phyloP scores from a whole-genome alignment of 2,329 filamentous ascomycete species.

The Macrophomina phaseolina region DNA sequence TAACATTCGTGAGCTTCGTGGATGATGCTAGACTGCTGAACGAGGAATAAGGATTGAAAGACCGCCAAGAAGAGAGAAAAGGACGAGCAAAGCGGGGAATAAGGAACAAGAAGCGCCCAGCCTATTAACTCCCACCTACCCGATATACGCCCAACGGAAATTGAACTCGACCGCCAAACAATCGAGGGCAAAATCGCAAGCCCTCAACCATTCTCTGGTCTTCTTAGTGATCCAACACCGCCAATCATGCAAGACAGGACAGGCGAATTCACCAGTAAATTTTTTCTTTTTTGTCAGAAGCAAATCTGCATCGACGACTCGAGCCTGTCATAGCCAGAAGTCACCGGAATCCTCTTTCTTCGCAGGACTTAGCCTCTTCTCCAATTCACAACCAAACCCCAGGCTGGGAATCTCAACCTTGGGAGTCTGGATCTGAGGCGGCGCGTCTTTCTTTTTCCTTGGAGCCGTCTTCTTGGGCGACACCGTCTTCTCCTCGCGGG shows the following conservation, averaged over 20 bases:
- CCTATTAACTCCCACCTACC: constrained; percentile 21
- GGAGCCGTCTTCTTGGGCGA: constrained; percentile 33
- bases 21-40: constrained; percentile 17
- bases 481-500: constrained; percentile 46
- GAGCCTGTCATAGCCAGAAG: constrained; percentile 21
- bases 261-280: neutral
- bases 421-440: constrained; percentile 46
- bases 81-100: neutral
- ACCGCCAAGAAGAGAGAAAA: neutral
- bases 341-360: constrained; percentile 15
- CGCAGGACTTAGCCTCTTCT: constrained; percentile 10
- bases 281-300: neutral
- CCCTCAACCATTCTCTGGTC: constrained; percentile 11
- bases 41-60: neutral
- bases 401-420: constrained; percentile 41
- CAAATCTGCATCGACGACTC: neutral
- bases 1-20: constrained; percentile 25
- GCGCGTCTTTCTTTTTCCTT: constrained; percentile 42
- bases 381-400: constrained; percentile 20
- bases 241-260: constrained; percentile 1
- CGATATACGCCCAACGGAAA: constrained; percentile 15
- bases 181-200: constrained; percentile 2
- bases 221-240: constrained; percentile 15
- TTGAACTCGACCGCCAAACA: neutral
- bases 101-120: constrained; percentile 1